phyloP scores from a whole-genome alignment of 495 filamentous ascomycete species.

The Penicillium desertorum region DNA sequence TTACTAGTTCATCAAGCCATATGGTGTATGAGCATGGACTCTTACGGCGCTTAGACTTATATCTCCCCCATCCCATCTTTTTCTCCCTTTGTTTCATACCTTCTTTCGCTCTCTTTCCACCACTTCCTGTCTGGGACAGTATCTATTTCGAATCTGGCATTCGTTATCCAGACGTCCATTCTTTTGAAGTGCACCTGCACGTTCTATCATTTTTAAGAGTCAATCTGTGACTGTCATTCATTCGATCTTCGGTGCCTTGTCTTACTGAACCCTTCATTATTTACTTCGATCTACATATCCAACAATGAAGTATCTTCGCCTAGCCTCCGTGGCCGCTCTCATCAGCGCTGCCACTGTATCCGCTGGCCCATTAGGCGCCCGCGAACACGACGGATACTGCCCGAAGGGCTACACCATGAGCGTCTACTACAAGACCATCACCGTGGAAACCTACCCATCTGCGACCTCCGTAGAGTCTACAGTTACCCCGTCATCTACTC shows the following conservation, averaged over 20 bases:
- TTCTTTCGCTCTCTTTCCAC: constrained; percentile 15
- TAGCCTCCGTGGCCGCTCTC: constrained; percentile 33
- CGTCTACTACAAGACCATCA: constrained; percentile 16
- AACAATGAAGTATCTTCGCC: constrained; percentile 38
- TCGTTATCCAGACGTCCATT: constrained; percentile 40
- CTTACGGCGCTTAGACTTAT: background rate
- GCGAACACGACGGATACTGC: constrained; percentile 24
- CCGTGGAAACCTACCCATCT: background rate
- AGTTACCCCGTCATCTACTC: background rate
- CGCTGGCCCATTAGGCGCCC: constrained; percentile 24
- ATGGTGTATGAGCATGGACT: background rate
- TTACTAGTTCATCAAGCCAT: constrained; percentile 5
- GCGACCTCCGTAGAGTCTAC: constrained; percentile 15
- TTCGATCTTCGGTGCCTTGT: background rate
- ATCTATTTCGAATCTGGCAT: constrained; percentile 27
- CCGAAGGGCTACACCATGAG: constrained; percentile 32
- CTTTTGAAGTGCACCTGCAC: constrained; percentile 29
- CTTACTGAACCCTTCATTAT: background rate
- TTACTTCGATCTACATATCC: background rate
- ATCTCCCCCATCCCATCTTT: constrained; percentile 1
- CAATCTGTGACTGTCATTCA: constrained; percentile 8
- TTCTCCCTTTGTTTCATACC: constrained; percentile 5
- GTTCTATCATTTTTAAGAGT: constrained; percentile 22
- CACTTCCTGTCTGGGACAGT: constrained; percentile 31
- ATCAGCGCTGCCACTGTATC: constrained; percentile 35